Conservation (phyloP, 306 rosid species). For the Ziziphus jujuba region DNA sequence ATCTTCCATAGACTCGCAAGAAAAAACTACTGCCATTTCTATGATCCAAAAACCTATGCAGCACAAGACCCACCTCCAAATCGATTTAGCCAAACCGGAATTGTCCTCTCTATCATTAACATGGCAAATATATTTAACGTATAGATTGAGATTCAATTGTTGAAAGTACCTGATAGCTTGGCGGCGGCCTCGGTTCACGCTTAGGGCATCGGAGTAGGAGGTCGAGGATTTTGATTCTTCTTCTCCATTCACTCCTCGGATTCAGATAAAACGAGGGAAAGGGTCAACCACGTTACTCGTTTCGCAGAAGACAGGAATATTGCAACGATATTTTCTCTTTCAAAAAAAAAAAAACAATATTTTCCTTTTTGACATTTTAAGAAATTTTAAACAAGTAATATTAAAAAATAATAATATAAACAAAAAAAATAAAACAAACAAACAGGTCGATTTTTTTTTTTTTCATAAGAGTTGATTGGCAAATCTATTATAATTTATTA, state of each 20-base stretch:
- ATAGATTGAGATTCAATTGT: background rate
- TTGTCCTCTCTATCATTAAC: too few species aligned
- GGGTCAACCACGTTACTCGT: conserved; percentile 19
- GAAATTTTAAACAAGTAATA: too few species aligned
- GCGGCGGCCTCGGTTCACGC: background rate
- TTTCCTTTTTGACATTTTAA: background rate
- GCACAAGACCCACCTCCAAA: conserved; percentile 1
- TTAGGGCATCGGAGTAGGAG: background rate
- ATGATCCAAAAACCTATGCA: conserved; percentile 5
- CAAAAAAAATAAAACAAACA: too few species aligned
- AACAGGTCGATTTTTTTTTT: too few species aligned
- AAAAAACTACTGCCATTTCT: background rate
- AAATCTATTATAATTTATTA: too few species aligned
- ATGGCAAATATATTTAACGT: background rate
- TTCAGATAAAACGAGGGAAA: conserved; percentile 6
- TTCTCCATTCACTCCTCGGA: background rate
- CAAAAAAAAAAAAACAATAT: too few species aligned
- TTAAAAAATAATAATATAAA: too few species aligned
- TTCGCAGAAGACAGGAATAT: background rate
- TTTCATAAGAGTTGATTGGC: too few species aligned
- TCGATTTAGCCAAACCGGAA: background rate
- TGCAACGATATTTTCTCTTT: background rate
- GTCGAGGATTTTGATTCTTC: conserved; percentile 2
- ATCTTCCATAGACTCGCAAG: background rate
- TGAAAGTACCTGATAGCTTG: background rate